phyloP scores from a whole-genome alignment of 768 basidiomycete genomes.

The Boletus patriciae region DNA sequence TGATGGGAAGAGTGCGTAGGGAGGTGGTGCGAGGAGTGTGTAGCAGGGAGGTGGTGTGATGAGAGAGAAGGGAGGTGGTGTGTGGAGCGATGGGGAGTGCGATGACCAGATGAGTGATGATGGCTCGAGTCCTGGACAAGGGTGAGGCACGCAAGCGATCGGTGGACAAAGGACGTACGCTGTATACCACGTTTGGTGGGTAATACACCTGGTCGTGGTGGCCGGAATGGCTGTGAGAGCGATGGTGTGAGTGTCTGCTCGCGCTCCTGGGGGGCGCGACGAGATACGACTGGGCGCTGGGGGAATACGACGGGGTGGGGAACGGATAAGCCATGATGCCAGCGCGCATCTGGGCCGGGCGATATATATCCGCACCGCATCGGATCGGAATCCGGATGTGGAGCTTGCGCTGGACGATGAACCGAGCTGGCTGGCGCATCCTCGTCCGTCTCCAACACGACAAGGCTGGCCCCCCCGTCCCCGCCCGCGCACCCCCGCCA shows the following conservation, averaged over 20 bases:
- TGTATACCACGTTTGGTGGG: constrained; percentile 7
- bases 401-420: background rate
- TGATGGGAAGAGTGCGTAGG: constrained; percentile 22
- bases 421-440: constrained; percentile 9
- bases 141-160: background rate
- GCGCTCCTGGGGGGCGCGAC: constrained; percentile 13
- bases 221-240: constrained; percentile 5
- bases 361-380: background rate
- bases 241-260: constrained; percentile 19
- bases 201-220: background rate
- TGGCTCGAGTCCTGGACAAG: constrained; percentile 21
- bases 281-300: constrained; percentile 7
- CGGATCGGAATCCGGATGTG: constrained; percentile 20
- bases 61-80: constrained; percentile 17
- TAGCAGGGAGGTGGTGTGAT: constrained; percentile 1
- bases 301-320: constrained; percentile 9
- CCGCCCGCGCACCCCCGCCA: constrained; percentile 25
- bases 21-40: constrained; percentile 18
- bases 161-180: constrained; percentile 11
- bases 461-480: constrained; percentile 16
- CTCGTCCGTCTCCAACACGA: constrained; percentile 20
- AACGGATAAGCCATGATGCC: constrained; percentile 25
- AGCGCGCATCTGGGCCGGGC: background rate
- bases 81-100: constrained; percentile 9
- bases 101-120: constrained; percentile 10